Base-by-base conservation (phyloP, 176 grass and related monocot genomes). In the Urochloa ruziziensis region DNA sequence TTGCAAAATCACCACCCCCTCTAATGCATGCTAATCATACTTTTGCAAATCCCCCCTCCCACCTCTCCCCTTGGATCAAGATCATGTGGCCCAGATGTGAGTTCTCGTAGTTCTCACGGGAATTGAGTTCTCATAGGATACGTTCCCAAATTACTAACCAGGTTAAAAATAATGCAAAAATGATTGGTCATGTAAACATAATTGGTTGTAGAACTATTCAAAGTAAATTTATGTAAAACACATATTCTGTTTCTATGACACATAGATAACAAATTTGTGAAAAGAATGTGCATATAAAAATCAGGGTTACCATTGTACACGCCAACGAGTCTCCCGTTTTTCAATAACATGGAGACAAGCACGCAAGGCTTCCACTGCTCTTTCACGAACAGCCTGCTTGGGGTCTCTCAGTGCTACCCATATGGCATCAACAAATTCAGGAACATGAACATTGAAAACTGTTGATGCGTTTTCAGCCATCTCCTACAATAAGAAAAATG, bases 381-480 rank as follows among this genome's bases (percentile, higher is more conserved):
- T 80, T 68, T 98, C 96, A 14, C 96, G 89, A 73, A 98, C 89
- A 88, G 87, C 87, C 53, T 92, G 88, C 74, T 87, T 94, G 33
- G 96, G 91, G 48, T 98, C 96, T 82, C 91, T 89, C 59, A 98
- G 81, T 30, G 96, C 91, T 46, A 95, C 91, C 96, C 96, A 98
- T 88, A 98, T 98, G 53, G 93, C 96, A 88, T 98, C 96, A 42
- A 98, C 96, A 90, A 98, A 98, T 79, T 98, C 91, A 53, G 96
- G 89, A 67, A 98, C 96, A 80, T 98, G 96, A 81, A 98, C 96
- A 88, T 98, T 98, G 82, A 98, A 98, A 79, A 95, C 91, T 28
- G 96, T 98, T 23, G 96, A 98, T 70, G 87, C 96, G 90, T 98
- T 95, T 89, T 98, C 96, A 44, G 96, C 96, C 96, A 98, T 95